These are phyloP conservation scores for Malassezia nana DNA, from an alignment of 1,284 basidiomycete species.

Conservation along the genomic window DNA sequence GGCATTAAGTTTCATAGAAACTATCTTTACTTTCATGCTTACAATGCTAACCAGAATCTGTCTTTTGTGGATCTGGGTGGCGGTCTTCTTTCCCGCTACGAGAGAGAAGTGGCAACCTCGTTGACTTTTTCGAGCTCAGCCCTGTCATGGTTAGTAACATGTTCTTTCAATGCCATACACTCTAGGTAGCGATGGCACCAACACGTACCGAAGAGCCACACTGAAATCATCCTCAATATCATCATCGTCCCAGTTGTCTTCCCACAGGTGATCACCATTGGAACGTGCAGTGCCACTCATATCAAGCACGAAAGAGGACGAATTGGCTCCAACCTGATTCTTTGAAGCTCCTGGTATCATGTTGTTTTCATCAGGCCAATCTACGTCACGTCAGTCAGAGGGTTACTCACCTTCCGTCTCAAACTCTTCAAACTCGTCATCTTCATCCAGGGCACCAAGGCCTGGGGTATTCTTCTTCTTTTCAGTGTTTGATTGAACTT, in stretches of 20 bases:
- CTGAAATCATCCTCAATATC: constrained; percentile 97
- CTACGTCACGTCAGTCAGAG: neutral
- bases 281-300: constrained; percentile 18
- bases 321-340: neutral
- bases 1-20: neutral
- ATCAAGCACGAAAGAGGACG: constrained; percentile 14
- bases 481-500: neutral
- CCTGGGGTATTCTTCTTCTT: constrained; percentile 23
- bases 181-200: neutral
- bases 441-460: constrained; percentile 44
- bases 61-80: too few species aligned
- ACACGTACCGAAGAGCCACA: constrained; percentile 72
- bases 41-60: too few species aligned
- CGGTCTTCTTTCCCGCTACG: neutral
- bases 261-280: constrained; percentile 65
- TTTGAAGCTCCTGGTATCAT: constrained; percentile 36
- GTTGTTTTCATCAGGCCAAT: constrained; percentile 54
- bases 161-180: neutral
- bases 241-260: constrained; percentile 99
- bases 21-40: too few species aligned
- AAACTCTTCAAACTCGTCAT: constrained; percentile 48
- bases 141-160: constrained; percentile 11
- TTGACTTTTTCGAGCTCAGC: constrained; percentile 32
- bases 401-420: constrained; percentile 37
- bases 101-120: constrained; percentile 7